Base-by-base conservation (phyloP, 345 rosid genomes). In the Luvunga scandens region DNA sequence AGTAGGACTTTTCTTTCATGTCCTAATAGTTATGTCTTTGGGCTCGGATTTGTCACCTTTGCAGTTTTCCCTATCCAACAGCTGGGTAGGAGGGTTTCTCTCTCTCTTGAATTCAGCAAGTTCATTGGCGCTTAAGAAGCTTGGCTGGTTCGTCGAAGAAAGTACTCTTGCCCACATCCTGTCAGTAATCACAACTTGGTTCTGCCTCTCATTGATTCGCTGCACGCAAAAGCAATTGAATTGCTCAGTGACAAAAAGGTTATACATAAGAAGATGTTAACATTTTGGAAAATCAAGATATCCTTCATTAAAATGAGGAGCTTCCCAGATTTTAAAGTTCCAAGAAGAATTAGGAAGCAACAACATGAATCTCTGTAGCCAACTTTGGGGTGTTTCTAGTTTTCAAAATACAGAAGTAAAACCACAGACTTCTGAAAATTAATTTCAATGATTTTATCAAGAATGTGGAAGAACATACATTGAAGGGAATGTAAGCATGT, bases 131-230 rank as follows among this genome's bases (percentile, higher is more conserved):
- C 73, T 78, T 82, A 88, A 63, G 87, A 92, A 93, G 87, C 98
- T 87, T 8, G 95, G 98, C 83, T 92, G 93, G 83, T 91, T 87
- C 8, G 94, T 93, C 6, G 93, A 91, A 66, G 93, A 91, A 19
- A 93, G 80, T 81, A 92, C 85, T 62, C 93, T 83, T 28, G 97
- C 97, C 98, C 98, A 93, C 97, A 91, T 93, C 81, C 98, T 86
- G 84, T 93, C 97, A 0, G 94, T 93, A 63, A 93, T 90, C 72
- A 91, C 96, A 71, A 93, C 97, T 39, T 86, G 84, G 77, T 89
- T 92, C 80, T 81, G 91, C 66, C 7, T 90, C 80, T 90, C 97
- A 0, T 75, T 90, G 75, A 91, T 83, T 34, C 91, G 84, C 97
- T 93, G 91, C 87, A 80, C 8, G 33, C 21, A 62, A 57, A 14